Conservation (phyloP, 139 green algal species). For the Edaphochlamys debaryana region DNA sequence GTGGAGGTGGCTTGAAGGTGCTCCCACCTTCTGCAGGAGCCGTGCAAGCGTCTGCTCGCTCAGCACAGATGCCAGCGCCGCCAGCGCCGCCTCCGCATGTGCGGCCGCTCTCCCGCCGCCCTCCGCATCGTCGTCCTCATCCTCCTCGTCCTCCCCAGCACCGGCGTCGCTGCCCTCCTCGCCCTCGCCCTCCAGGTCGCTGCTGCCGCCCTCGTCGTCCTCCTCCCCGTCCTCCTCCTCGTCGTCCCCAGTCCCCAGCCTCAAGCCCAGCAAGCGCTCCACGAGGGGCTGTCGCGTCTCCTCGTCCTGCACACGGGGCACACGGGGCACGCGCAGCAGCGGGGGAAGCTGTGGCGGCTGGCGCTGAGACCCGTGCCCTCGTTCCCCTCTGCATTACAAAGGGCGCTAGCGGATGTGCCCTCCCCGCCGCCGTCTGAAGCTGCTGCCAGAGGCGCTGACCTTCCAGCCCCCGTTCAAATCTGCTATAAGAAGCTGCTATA, state of each 20-base stretch:
- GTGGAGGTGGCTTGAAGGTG: no score
- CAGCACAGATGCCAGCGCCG: conserved; percentile 16
- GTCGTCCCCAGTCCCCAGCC: neutral
- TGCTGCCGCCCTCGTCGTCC: conserved; percentile 19
- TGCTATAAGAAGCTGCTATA: no score
- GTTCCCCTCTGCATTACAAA: no score
- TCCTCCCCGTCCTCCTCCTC: neutral
- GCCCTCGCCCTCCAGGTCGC: neutral
- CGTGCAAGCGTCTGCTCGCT: conserved; percentile 49
- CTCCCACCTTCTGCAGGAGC: conserved; percentile 52
- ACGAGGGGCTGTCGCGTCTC: conserved; percentile 4
- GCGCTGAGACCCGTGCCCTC: no score
- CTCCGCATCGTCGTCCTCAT: neutral
- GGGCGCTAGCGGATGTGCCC: no score
- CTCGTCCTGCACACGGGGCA: conserved; percentile 53
- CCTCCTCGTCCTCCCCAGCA: conserved; percentile 8
- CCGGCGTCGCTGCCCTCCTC: conserved; percentile 18
- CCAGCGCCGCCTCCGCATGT: neutral
- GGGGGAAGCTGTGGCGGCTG: no score
- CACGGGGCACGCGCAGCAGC: no score
- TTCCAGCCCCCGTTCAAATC: no score
- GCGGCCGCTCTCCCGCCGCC: neutral
- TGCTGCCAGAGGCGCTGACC: no score
- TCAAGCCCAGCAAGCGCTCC: neutral
- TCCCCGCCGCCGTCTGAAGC: no score